Conservation (phyloP, 768 basidiomycete genomes). For the Gloeophyllum trabeum region DNA sequence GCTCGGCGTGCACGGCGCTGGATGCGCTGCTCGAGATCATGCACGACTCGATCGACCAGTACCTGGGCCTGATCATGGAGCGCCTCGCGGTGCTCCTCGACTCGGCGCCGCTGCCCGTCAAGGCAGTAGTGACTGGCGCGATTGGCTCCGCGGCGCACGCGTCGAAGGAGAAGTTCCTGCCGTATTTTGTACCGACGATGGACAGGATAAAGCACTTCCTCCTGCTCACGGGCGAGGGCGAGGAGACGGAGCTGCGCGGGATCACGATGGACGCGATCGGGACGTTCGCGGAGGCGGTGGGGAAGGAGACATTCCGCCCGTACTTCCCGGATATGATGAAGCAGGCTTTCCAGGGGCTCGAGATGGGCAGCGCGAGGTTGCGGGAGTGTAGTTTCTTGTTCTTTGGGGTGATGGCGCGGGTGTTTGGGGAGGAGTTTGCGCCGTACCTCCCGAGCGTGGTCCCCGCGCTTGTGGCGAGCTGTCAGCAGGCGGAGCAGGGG, state of each 20-base stretch:
- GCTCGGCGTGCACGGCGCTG: conserved; percentile 91
- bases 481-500: conserved; percentile 74
- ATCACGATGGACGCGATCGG: conserved; percentile 99
- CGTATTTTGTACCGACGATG: conserved; percentile 93
- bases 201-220: conserved; percentile 83
- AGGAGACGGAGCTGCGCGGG: conserved; percentile 89
- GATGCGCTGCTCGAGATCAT: conserved; percentile 94
- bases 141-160: conserved; percentile 98
- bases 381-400: conserved; percentile 96
- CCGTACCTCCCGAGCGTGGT: conserved; percentile 79
- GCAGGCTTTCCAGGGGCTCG: conserved; percentile 83
- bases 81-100: conserved; percentile 81
- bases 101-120: conserved; percentile 76
- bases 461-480: conserved; percentile 73
- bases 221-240: conserved; percentile 73
- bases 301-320: conserved; percentile 86
- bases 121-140: conserved; percentile 92
- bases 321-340: conserved; percentile 97
- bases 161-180: conserved; percentile 80
- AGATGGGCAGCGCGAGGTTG: conserved; percentile 77
- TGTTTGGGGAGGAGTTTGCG: conserved; percentile 92
- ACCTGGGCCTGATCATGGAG: conserved; percentile 92
- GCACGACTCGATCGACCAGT: conserved; percentile 81
- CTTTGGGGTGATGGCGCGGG: conserved; percentile 97
- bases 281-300: conserved; percentile 95